Conservation (phyloP, 2,329 filamentous ascomycete species). For the Huntiella moniliformis region DNA sequence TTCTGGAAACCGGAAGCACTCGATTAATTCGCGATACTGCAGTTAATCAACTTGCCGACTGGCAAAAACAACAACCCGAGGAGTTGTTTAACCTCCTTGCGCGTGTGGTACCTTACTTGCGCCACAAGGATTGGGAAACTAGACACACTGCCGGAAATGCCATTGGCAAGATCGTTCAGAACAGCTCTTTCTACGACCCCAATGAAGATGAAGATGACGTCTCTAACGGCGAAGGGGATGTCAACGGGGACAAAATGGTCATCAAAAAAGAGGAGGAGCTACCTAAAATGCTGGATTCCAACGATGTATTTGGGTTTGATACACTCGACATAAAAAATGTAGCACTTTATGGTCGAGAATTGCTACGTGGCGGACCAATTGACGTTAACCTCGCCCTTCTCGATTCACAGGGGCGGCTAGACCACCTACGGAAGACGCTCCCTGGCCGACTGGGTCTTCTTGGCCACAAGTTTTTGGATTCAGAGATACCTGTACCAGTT, state of each 20-base stretch:
- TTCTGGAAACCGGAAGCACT: slow-evolving; percentile 87
- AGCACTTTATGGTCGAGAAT: slow-evolving; percentile 62
- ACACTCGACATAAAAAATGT: slow-evolving; percentile 62
- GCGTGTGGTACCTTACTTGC: slow-evolving; percentile 83
- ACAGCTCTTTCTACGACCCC: slow-evolving; percentile 75
- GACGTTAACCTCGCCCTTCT: slow-evolving; percentile 70
- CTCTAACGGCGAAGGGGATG: slow-evolving; percentile 17
- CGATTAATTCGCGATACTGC: slow-evolving; percentile 91
- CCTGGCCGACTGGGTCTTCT: slow-evolving; percentile 64
- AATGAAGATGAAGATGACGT: slow-evolving; percentile 46
- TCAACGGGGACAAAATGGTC: slow-evolving; percentile 19
- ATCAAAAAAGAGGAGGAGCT: slow-evolving; percentile 45
- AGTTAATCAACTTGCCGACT: slow-evolving; percentile 88
- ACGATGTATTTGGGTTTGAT: slow-evolving; percentile 35
- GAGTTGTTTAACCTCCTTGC: slow-evolving; percentile 92
- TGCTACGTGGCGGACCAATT: slow-evolving; percentile 70
- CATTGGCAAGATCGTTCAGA: slow-evolving; percentile 79
- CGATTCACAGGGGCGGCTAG: slow-evolving; percentile 62
- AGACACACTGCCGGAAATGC: slow-evolving; percentile 84
- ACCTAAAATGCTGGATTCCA: slow-evolving; percentile 1
- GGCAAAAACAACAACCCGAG: slow-evolving; percentile 94
- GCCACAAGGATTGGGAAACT: slow-evolving; percentile 94
- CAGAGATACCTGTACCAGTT: slow-evolving; percentile 38
- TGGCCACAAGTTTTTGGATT: slow-evolving; percentile 70
- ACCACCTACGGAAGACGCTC: slow-evolving; percentile 79